phyloP scores from a whole-genome alignment of 306 rosid species.

The Quillaja saponaria region DNA sequence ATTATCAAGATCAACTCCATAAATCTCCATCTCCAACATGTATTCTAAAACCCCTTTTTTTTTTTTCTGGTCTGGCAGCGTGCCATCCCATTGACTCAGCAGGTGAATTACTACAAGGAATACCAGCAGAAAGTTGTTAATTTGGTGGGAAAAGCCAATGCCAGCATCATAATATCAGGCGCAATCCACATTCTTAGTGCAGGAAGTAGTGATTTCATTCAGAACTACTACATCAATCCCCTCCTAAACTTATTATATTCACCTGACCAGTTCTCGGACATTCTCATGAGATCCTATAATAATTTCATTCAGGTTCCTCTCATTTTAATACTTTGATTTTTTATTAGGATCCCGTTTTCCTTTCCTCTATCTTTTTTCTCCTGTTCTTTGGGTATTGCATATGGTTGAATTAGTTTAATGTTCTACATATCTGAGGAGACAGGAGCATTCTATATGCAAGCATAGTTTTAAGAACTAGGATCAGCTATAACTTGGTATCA shows the following conservation, averaged over 20 bases:
- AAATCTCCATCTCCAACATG: not conserved
- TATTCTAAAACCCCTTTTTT: not conserved
- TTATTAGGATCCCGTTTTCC: not conserved
- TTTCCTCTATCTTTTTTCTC: too few relatives aligned
- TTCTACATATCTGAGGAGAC: too few relatives aligned
- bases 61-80: conserved; percentile 34
- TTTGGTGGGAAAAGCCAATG: conserved; percentile 49
- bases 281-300: conserved; percentile 46
- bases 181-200: conserved; percentile 56
- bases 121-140: conserved; percentile 48
- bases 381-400: too few relatives aligned
- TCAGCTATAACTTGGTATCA: too few relatives aligned
- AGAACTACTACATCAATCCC: conserved; percentile 60
- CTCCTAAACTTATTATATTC: conserved; percentile 32
- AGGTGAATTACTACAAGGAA: conserved; percentile 53
- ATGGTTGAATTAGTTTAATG: too few relatives aligned
- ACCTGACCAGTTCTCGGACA: conserved; percentile 47
- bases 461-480: too few relatives aligned
- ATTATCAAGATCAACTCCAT: not conserved
- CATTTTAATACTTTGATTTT: not conserved
- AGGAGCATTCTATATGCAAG: too few relatives aligned
- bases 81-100: conserved; percentile 47
- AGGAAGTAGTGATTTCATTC: conserved; percentile 64
- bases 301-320: conserved; percentile 54
- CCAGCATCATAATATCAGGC: conserved; percentile 48